Conservation (phyloP, 2,329 filamentous ascomycete species). For the Aspergillus sp. region DNA sequence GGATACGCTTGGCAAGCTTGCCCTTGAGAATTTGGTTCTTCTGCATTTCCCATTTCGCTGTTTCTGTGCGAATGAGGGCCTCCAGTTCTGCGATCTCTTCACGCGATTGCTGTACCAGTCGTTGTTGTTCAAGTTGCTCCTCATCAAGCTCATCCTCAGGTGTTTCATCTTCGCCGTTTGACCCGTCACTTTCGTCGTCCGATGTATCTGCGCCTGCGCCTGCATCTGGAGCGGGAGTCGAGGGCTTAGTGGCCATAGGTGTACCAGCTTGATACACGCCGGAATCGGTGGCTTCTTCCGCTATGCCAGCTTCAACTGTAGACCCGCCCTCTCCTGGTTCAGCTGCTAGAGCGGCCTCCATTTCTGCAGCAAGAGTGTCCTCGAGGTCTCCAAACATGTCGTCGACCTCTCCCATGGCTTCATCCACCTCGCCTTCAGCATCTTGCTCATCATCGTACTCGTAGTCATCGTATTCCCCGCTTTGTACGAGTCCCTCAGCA, state of each 20-base stretch:
- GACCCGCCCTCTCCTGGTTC: conserved; percentile 32
- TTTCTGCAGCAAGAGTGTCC: conserved; percentile 43
- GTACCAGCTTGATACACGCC: conserved; percentile 32
- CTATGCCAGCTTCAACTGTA: conserved; percentile 23
- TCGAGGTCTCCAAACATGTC: conserved; percentile 39
- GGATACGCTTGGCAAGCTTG: conserved; percentile 46
- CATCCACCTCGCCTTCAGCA: conserved; percentile 50
- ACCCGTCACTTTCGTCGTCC: conserved; percentile 42
- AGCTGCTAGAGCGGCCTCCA: conserved; percentile 45
- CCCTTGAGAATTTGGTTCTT: conserved; percentile 41
- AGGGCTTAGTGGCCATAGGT: conserved; percentile 32
- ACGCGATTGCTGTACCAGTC: conserved; percentile 43
- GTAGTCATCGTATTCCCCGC: conserved; percentile 47
- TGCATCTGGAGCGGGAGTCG: conserved; percentile 24
- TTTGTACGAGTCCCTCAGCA: conserved; percentile 44
- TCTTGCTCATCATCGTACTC: conserved; percentile 50
- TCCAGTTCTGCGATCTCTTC: conserved; percentile 48
- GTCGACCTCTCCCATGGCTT: conserved; percentile 38
- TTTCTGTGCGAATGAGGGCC: conserved; percentile 39
- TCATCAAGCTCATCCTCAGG: conserved; percentile 42
- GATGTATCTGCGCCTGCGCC: conserved; percentile 35
- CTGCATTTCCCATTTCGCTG: conserved; percentile 40
- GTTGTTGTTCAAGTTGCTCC: conserved; percentile 44
- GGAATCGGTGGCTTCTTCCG: conserved; percentile 14
- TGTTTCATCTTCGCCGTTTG: conserved; percentile 37